Evolutionary conservation across 2,329 filamentous ascomycete species (phyloP), one percentile per base, ranked within the genome.

Genomic region (Trichoderma lentiforme): DNA sequence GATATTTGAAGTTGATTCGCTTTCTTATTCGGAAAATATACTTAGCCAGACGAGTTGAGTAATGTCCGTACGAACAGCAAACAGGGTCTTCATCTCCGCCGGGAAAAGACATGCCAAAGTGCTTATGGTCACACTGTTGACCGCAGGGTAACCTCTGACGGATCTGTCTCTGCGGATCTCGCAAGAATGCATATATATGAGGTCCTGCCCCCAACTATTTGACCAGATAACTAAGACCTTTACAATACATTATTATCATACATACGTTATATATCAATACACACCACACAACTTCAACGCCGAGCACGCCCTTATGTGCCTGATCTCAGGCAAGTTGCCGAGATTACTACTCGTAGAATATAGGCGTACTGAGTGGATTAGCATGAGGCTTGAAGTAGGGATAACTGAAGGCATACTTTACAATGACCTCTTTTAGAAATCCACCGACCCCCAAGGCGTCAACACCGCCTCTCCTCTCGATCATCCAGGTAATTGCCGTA

Each of bases 381-480:
- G 39, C 1, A 43, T n/a, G 1, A 3, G 4, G 1, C 1, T n/a
- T 43, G 18, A 43, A 9, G 1, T 2, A n/a, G 15, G 7, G 2
- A 43, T n/a, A 9, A n/a, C 18, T 43, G 39, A 9, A 1, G 3
- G 39, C 39, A 43, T 43, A 43, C 39, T 43, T 43, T 4, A 43
- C 39, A 1, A 43, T 43, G 15, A 43, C 39, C 9, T 43, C 39
- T n/a, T 43, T 43, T 1, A 43, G 18, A 43, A 43, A 43, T 9
- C 39, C 39, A n/a, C 39, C 39, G 1, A 43, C 39, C 7, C 39
- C 39, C 39, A 43, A n/a, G 39, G 39, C 39, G 4, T 43, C 39
- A 9, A 43, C 15, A 9, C 39, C 39, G 15, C 39, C 39, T 43
- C 39, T 43, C 39, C 7, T 43, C 7, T 43, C 18, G 3, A 43